These are phyloP conservation scores for Suaeda aralocaspica DNA, from an alignment of 148 eudicot species.

Conservation along the genomic window DNA sequence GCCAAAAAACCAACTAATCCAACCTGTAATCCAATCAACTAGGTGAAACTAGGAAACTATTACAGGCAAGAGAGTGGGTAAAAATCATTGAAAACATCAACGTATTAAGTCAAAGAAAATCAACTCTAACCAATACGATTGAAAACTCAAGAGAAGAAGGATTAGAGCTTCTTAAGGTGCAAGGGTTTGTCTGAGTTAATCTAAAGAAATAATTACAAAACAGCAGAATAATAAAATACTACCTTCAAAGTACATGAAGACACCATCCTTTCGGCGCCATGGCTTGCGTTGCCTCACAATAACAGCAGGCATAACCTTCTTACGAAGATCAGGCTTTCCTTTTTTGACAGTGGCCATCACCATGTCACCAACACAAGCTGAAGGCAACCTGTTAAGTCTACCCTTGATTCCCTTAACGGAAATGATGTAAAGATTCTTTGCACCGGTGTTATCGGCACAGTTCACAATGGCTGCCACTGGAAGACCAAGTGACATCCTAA, in stretches of 20 bases:
- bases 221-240: too few species aligned
- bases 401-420: slow-evolving; percentile 81
- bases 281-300: slow-evolving; percentile 82
- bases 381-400: slow-evolving; percentile 67
- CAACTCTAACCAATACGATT: too few species aligned
- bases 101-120: too few species aligned
- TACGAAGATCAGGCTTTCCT: slow-evolving; percentile 73
- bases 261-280: slow-evolving; percentile 89
- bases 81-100: too few species aligned
- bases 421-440: slow-evolving; percentile 68
- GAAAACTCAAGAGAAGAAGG: too few species aligned
- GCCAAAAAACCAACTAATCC: too few species aligned
- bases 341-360: slow-evolving; percentile 72
- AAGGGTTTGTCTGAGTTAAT: background rate
- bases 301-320: slow-evolving; percentile 85
- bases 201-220: background rate
- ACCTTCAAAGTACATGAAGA: slow-evolving; percentile 83
- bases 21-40: too few species aligned
- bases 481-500: slow-evolving; percentile 78
- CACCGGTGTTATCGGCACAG: slow-evolving; percentile 76
- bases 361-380: slow-evolving; percentile 83
- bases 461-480: slow-evolving; percentile 80
- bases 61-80: too few species aligned
- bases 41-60: too few species aligned
- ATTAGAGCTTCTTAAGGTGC: too few species aligned